Conservation (phyloP, 805 yeast species). For the Candida ortonii region DNA sequence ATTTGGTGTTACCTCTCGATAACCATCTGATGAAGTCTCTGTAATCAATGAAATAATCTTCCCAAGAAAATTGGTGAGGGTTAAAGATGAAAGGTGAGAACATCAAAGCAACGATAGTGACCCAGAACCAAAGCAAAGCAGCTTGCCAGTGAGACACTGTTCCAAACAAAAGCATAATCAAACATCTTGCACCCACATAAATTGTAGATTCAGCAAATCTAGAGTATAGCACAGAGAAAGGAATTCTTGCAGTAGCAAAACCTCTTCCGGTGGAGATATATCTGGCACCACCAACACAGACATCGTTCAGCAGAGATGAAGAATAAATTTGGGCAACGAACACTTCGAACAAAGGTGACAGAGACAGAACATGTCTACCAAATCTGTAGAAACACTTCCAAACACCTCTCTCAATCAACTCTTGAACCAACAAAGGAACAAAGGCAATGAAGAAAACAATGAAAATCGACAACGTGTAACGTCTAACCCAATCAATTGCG, state of each 20-base stretch:
- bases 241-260: constrained; percentile 77
- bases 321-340: constrained; percentile 80
- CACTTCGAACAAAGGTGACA: constrained; percentile 81
- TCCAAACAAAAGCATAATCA: constrained; percentile 70
- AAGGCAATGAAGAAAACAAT: constrained; percentile 79
- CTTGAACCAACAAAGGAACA: constrained; percentile 75
- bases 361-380: constrained; percentile 61
- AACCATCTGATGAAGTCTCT: constrained; percentile 89
- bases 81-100: constrained; percentile 93
- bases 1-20: constrained; percentile 85
- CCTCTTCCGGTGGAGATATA: constrained; percentile 87
- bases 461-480: constrained; percentile 77
- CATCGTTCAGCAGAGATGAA: constrained; percentile 64
- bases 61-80: constrained; percentile 97
- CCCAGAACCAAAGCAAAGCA: constrained; percentile 96
- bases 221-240: constrained; percentile 69
- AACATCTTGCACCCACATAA: constrained; percentile 78
- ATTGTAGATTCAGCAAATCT: constrained; percentile 81
- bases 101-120: constrained; percentile 80
- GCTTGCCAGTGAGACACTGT: constrained; percentile 87
- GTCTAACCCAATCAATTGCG: constrained; percentile 76
- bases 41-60: constrained; percentile 94
- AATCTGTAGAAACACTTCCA: constrained; percentile 73
- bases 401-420: constrained; percentile 76
- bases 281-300: constrained; percentile 83